These are phyloP conservation scores for Fragilariopsis cylindrus DNA, from an alignment of 108 stramenopile genomes.

Conservation along the genomic window DNA sequence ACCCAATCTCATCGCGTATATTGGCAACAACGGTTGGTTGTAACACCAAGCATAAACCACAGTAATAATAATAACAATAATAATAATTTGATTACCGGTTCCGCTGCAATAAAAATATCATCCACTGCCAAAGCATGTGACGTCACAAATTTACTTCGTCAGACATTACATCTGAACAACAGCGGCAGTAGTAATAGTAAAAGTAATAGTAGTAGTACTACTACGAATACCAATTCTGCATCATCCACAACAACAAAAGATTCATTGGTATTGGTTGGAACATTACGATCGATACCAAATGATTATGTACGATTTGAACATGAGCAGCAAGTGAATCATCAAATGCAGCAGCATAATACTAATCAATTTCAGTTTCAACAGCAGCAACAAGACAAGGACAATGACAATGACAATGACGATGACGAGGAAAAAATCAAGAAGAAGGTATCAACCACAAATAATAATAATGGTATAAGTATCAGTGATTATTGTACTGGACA, in stretches of 20 bases:
- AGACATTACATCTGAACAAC: constrained; percentile 37
- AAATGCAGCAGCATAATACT: not conserved
- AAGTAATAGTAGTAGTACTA: not conserved
- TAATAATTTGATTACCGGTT: constrained; percentile 45
- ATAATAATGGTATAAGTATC: not conserved
- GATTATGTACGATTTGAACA: constrained; percentile 56
- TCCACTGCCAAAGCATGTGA: constrained; percentile 45
- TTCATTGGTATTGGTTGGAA: constrained; percentile 56
- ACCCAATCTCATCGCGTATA: constrained; percentile 52
- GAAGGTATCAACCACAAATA: not conserved
- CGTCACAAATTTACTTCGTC: constrained; percentile 49
- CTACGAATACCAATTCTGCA: no score
- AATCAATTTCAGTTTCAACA: constrained; percentile 5
- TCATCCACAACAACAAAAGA: constrained; percentile 12
- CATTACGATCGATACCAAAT: constrained; percentile 47
- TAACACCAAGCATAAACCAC: not conserved
- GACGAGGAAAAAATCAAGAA: not conserved
- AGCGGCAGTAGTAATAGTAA: not conserved
- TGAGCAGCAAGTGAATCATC: not conserved
- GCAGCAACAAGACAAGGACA: not conserved
- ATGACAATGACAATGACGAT: not conserved
- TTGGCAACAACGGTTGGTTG: constrained; percentile 49
- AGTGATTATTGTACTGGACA: not conserved
- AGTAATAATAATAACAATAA: not conserved
- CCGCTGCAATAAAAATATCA: constrained; percentile 53